Base-by-base conservation (phyloP, 2,329 filamentous ascomycete genomes). In the Diaporthe sp. region DNA sequence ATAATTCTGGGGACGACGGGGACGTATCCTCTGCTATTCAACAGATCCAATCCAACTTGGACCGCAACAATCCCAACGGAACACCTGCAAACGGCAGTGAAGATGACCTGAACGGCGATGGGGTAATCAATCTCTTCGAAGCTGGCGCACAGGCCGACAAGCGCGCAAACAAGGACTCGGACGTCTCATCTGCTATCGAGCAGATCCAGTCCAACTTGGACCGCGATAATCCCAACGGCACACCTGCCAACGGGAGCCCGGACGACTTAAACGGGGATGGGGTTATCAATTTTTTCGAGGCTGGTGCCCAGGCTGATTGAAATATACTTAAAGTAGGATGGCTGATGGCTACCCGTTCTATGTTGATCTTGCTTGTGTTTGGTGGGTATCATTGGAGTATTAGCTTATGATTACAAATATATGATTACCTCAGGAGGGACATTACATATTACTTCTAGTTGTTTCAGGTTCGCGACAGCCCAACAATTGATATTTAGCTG, bases 261-360 rank as follows among this genome's bases (percentile, higher is more conserved):
- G 67, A 70, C 34, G 67, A 70, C 49, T 39, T 70, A 28, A 70
- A 70, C 19, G 67, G 49, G 15, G 67, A 70, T 34, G 67, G 67
- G 7, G 67, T 70, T 12, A 70, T 70, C n/a, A 70, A 70, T 39
- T 12, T 53, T 55, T 70, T 70, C 37, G 67, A 70, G 67, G 67
- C 67, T 55, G 67, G 67, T 39, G 67, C 67, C 15, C 67, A 71
- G 49, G 67, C 67, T 44, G 51, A 39, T 10, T 59, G 22, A 59
- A 25, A 2, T 42, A 4, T 9, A 6, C 6, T 31, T 2, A 31
- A 31, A 31, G 28, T 13, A 25, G 6, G 22, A 25, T 8, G 12
- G 12, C 25, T n/a, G n/a, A 9, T 25, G 12, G 22, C 22, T 42
- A 15, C 22, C 25, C 22, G 22, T 42, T 61, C 9, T 5, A n/a